A percentile compares a stretch with the other conserved stretches of the same genome.
Conservation (phyloP, 331 rosid species). For the Spiraea crenata region DNA sequence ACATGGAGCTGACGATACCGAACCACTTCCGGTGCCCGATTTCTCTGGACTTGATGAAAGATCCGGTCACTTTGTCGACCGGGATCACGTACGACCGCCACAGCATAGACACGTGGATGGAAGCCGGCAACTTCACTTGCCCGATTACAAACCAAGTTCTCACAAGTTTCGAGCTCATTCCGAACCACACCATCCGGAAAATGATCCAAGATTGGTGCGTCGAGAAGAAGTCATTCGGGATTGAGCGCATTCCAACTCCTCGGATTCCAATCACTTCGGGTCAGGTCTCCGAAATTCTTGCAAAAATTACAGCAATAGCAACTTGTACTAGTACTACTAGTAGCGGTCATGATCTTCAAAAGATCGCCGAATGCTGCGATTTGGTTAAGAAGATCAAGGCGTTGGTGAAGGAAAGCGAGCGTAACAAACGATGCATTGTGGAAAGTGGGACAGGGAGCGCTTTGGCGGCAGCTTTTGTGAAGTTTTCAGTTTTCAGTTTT, state of each 20-base stretch:
- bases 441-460: constrained; percentile 24
- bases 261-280: constrained; percentile 26
- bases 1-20: constrained; percentile 40
- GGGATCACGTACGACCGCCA: constrained; percentile 54
- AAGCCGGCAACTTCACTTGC: constrained; percentile 44
- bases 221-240: constrained; percentile 34
- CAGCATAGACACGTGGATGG: constrained; percentile 55
- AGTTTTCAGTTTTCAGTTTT: constrained; percentile 10
- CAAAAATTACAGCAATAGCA: constrained; percentile 13
- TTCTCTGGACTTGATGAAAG: constrained; percentile 57
- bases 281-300: constrained; percentile 29
- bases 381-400: constrained; percentile 33
- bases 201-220: constrained; percentile 66
- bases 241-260: constrained; percentile 53
- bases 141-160: constrained; percentile 46
- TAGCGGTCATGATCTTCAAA: neutral
- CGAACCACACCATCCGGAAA: constrained; percentile 47
- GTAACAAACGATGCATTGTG: constrained; percentile 40
- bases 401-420: constrained; percentile 36
- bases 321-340: neutral
- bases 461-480: constrained; percentile 30
- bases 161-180: constrained; percentile 35
- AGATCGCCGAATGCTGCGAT: constrained; percentile 10
- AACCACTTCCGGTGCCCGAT: constrained; percentile 49
- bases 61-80: constrained; percentile 49